Percentiles rank a stretch among this genome's conserved stretches.
Evolutionary conservation across 2,329 filamentous ascomycete genomes (phyloP).

Genomic region (Alternaria conjuncta): DNA sequence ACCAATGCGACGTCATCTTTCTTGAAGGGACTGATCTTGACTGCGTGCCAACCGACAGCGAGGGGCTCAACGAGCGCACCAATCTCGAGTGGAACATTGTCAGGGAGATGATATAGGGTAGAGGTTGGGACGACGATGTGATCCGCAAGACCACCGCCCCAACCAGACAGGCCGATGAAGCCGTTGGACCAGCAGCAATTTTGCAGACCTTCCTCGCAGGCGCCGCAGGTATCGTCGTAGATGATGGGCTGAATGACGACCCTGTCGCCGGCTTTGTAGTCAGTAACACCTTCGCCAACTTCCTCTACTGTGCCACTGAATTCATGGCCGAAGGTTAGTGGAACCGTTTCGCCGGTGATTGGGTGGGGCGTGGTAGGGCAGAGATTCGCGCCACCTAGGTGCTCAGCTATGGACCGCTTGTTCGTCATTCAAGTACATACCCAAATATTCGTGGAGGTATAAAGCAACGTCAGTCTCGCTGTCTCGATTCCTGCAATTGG

Average conservation of each 20-base stretch:
- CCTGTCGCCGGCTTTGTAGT: conserved; percentile 57
- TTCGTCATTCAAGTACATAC: conserved; percentile 10
- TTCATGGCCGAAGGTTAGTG: conserved; percentile 62
- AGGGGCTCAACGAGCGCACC: conserved; percentile 62
- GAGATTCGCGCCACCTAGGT: conserved; percentile 52
- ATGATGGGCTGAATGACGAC: conserved; percentile 62
- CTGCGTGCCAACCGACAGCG: conserved; percentile 63
- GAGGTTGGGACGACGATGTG: conserved; percentile 58
- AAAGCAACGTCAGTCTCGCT: conserved; percentile 6
- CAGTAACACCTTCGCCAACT: conserved; percentile 57
- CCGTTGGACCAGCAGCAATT: conserved; percentile 63
- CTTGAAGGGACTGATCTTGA: conserved; percentile 59
- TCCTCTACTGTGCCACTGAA: conserved; percentile 61
- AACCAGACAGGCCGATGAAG: conserved; percentile 60
- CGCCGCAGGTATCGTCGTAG: conserved; percentile 60
- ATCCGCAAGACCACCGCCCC: conserved; percentile 61
- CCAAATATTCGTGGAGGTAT: conserved; percentile 57
- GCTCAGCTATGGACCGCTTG: conserved; percentile 2
- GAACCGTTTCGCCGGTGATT: conserved; percentile 59
- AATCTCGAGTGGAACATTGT: conserved; percentile 59
- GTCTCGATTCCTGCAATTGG: too few species aligned
- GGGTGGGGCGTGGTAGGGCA: conserved; percentile 62
- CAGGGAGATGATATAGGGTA: conserved; percentile 56
- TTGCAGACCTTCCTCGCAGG: conserved; percentile 59
- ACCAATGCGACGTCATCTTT: conserved; percentile 56